Conservation (phyloP, 306 rosid genomes). For the Pyrus pyrifolia region DNA sequence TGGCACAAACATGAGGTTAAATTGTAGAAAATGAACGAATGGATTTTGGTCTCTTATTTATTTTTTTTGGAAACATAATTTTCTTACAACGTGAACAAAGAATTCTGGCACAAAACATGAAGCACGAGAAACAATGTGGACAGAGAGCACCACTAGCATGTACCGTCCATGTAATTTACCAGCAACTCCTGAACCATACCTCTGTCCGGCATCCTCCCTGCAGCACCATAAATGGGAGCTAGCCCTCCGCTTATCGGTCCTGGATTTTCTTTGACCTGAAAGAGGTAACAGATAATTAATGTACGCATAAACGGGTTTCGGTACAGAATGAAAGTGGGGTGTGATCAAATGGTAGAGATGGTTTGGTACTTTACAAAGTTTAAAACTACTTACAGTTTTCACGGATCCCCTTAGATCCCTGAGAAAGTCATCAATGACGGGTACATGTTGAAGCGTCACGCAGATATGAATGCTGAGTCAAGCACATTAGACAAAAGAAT, state of each 20-base stretch:
- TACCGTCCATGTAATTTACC: slow-evolving; percentile 80
- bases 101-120: slow-evolving; percentile 14
- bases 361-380: neutral
- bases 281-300: neutral
- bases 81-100: neutral
- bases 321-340: neutral
- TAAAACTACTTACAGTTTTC: slow-evolving; percentile 49
- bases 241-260: slow-evolving; percentile 90
- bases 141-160: slow-evolving; percentile 43
- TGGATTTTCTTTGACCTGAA: slow-evolving; percentile 83
- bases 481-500: slow-evolving; percentile 6
- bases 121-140: neutral
- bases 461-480: slow-evolving; percentile 82
- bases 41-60: neutral
- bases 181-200: slow-evolving; percentile 75
- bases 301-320: neutral
- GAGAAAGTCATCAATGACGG: slow-evolving; percentile 61
- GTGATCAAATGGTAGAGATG: neutral
- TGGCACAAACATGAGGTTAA: neutral
- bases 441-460: slow-evolving; percentile 80
- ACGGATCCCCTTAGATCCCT: slow-evolving; percentile 70
- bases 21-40: neutral
- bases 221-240: slow-evolving; percentile 95
- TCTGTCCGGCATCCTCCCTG: slow-evolving; percentile 95
- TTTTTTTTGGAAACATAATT: neutral